Conservation (phyloP, 768 basidiomycete species). For the Mycena metata region DNA sequence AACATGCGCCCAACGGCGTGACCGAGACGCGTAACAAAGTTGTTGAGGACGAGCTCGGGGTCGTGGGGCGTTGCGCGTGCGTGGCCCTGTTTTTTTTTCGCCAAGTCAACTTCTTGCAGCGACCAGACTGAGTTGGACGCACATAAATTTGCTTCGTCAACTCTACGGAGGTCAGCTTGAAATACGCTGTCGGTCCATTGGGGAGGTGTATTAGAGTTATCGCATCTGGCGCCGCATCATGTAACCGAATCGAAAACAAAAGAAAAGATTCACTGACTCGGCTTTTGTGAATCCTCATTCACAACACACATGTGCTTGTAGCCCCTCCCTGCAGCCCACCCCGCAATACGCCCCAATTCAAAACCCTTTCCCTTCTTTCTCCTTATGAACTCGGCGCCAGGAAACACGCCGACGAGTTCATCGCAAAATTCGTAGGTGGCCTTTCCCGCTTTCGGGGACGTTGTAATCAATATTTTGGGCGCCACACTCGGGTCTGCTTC, state of each 20-base stretch:
- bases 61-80: conserved; percentile 93
- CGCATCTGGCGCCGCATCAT: conserved; percentile 70
- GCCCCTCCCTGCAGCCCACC: conserved; percentile 92
- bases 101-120: background rate
- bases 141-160: conserved; percentile 90
- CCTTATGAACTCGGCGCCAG: conserved; percentile 90
- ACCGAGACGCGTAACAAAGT: conserved; percentile 93
- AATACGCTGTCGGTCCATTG: conserved; percentile 93
- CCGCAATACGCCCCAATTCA: conserved; percentile 90
- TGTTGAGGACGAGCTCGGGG: conserved; percentile 95
- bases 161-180: conserved; percentile 91
- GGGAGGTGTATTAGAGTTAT: conserved; percentile 94
- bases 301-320: conserved; percentile 93
- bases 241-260: background rate
- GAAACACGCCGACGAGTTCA: conserved; percentile 89
- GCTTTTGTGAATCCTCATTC: conserved; percentile 95
- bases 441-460: conserved; percentile 90
- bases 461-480: conserved; percentile 92
- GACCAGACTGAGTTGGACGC: conserved; percentile 42
- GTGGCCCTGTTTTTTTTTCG: conserved; percentile 82
- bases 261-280: conserved; percentile 71
- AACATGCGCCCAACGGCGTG: conserved; percentile 95
- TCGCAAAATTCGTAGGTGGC: conserved; percentile 93
- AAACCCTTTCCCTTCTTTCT: conserved; percentile 92
- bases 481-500: conserved; percentile 77